These are phyloP conservation scores for Crithidia bombi DNA, from an alignment of 208 protist genomes.

Conservation along the genomic window DNA sequence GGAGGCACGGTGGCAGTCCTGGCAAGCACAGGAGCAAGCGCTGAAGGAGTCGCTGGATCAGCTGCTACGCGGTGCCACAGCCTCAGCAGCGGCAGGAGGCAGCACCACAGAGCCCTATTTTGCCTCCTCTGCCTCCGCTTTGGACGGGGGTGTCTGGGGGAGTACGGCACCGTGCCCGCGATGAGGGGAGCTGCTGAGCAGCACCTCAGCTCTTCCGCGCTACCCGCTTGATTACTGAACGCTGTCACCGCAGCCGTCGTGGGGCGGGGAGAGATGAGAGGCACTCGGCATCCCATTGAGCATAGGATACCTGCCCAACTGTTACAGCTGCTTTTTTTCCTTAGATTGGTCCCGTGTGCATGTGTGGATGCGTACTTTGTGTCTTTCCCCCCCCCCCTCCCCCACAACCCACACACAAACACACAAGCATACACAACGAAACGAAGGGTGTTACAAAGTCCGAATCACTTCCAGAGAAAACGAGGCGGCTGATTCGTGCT, in stretches of 20 bases:
- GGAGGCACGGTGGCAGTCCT: conserved; percentile 17
- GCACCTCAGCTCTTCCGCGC: conserved; percentile 18
- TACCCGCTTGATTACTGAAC: conserved; percentile 6
- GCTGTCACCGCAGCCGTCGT: conserved; percentile 2
- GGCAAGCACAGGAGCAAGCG: conserved; percentile 22
- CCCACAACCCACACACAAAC: background rate
- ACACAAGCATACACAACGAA: background rate
- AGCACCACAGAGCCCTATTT: background rate
- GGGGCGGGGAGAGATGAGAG: background rate
- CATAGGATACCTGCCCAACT: too few species aligned
- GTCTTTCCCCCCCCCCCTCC: background rate
- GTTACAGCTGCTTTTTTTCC: background rate
- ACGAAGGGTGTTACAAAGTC: too few species aligned
- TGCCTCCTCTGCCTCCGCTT: background rate
- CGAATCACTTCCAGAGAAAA: too few species aligned
- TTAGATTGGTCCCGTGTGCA: background rate
- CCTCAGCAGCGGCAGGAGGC: background rate
- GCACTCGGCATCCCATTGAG: too few species aligned
- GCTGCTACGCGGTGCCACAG: conserved; percentile 10
- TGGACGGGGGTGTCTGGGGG: conserved; percentile 4
- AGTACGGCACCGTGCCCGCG: background rate
- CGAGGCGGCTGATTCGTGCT: too few species aligned
- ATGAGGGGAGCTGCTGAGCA: conserved; percentile 22
- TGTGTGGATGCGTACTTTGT: background rate
- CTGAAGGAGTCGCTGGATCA: conserved; percentile 32